Evolutionary conservation across 345 rosid genomes (phyloP).

Genomic region (Trapa bicornis): DNA sequence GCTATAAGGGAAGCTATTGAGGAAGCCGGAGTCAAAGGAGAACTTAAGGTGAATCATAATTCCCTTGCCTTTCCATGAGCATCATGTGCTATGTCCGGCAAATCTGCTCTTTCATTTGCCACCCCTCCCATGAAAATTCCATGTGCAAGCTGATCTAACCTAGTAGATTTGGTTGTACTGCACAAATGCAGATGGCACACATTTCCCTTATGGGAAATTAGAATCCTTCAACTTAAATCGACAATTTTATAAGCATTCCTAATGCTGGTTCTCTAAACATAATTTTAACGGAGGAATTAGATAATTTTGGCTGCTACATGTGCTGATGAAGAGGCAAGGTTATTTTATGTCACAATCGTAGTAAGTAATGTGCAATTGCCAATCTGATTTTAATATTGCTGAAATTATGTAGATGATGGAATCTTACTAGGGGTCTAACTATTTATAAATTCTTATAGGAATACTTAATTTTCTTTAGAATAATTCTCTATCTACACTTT

Average conservation of each 20-base stretch:
- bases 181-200: no score
- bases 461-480: background rate
- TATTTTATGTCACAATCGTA: background rate
- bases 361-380: background rate
- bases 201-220: no score
- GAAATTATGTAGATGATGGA: background rate
- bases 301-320: background rate
- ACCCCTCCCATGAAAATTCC: no score
- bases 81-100: no score
- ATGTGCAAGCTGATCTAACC: no score
- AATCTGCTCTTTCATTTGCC: no score
- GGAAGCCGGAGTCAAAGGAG: conserved; percentile 80
- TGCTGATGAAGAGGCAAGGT: background rate
- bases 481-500: no score
- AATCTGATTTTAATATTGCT: background rate
- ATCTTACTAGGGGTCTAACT: background rate
- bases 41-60: conserved; percentile 32
- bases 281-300: background rate
- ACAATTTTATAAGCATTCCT: no score
- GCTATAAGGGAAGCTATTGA: conserved; percentile 71
- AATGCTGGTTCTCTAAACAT: no score
- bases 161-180: no score
- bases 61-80: background rate
- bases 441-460: background rate
- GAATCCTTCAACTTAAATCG: no score